These are phyloP conservation scores for Coelastrella sp. DNA, from an alignment of 139 green algal genomes.

Conservation along the genomic window DNA sequence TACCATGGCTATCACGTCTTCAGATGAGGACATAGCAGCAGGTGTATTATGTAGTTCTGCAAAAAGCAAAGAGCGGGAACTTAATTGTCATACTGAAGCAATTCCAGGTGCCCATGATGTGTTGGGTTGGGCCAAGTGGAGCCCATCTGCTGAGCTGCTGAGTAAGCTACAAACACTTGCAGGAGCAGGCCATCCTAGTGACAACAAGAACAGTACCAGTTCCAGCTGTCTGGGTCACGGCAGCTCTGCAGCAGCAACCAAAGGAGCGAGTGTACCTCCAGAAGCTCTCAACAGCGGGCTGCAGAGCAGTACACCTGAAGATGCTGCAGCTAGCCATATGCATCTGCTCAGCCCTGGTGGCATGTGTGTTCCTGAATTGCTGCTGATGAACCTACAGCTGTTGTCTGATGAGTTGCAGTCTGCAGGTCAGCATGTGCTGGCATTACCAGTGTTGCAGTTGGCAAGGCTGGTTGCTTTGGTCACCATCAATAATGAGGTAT, in stretches of 20 bases:
- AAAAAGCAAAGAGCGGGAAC: no score
- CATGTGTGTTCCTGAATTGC: slow-evolving; percentile 54
- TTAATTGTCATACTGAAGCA: no score
- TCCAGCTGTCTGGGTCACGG: not conserved
- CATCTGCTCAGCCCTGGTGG: not conserved
- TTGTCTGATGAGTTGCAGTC: slow-evolving; percentile 33
- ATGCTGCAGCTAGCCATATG: not conserved
- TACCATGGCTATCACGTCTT: no score
- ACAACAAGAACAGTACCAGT: not conserved
- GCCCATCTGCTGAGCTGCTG: not conserved
- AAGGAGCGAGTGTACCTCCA: no score
- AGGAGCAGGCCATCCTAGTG: not conserved
- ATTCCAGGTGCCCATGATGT: slow-evolving; percentile 47
- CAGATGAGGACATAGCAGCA: no score
- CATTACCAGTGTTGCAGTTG: slow-evolving; percentile 61
- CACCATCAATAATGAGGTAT: slow-evolving; percentile 56
- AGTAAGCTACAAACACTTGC: not conserved
- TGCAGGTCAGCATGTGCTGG: slow-evolving; percentile 34
- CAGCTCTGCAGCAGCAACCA: not conserved
- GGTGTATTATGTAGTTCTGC: no score
- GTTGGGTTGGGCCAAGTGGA: slow-evolving; percentile 52
- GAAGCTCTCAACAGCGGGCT: no score
- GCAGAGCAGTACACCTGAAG: not conserved
- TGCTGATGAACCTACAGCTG: slow-evolving; percentile 54
- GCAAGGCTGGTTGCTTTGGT: slow-evolving; percentile 53